Conservation (phyloP, 441 rosid species). For the Aleurites moluccanus region DNA sequence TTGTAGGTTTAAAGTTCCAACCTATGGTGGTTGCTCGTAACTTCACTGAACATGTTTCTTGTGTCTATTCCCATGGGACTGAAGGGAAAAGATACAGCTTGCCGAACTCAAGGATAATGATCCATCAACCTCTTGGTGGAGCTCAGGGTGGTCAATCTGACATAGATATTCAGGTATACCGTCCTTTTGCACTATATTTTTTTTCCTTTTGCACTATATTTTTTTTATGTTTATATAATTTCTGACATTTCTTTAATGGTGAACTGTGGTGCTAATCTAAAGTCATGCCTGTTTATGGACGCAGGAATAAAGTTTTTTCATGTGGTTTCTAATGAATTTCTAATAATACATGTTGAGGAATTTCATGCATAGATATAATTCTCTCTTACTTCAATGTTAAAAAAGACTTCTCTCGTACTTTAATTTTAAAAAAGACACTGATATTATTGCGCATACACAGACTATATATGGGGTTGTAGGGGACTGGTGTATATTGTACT, state of each 20-base stretch:
- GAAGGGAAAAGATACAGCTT: conserved; percentile 91
- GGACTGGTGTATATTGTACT: background rate
- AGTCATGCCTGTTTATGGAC: background rate
- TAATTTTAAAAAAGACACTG: background rate
- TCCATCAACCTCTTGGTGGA: conserved; percentile 98
- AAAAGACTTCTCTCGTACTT: no score
- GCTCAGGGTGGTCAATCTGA: conserved; percentile 92
- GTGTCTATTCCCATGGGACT: conserved; percentile 23
- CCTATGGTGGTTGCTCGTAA: conserved; percentile 6
- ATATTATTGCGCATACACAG: background rate
- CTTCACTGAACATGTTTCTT: conserved; percentile 18
- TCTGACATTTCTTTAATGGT: background rate
- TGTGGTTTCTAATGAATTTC: background rate
- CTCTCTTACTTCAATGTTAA: background rate
- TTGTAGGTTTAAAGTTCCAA: conserved; percentile 16
- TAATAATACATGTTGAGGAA: background rate
- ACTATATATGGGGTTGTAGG: background rate
- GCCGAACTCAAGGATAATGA: conserved; percentile 98
- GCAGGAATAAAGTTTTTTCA: background rate
- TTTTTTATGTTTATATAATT: background rate
- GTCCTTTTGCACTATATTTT: background rate
- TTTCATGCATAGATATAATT: background rate
- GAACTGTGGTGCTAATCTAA: conserved; percentile 7
- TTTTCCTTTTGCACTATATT: no score
- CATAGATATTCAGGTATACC: conserved; percentile 78